These are phyloP conservation scores for Phytophthora quininea DNA, from an alignment of 352 stramenopile species.

Conservation along the genomic window DNA sequence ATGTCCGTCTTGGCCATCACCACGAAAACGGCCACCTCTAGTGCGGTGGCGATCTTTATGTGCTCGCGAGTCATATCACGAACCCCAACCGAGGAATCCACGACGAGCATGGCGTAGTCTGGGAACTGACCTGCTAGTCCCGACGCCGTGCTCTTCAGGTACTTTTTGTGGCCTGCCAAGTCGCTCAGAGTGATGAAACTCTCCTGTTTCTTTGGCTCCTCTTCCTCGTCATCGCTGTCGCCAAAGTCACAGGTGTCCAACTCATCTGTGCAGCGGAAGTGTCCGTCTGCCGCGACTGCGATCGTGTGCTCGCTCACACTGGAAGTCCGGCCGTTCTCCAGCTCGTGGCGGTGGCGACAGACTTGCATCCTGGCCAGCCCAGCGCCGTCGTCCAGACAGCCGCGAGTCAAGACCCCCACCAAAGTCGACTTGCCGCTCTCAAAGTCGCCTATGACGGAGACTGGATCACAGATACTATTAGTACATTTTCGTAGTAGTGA, in stretches of 20 bases:
- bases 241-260: conserved; percentile 56
- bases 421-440: conserved; percentile 91
- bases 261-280: conserved; percentile 59
- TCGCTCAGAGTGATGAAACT: conserved; percentile 75
- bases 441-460: conserved; percentile 88
- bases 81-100: conserved; percentile 70
- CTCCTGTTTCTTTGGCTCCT: conserved; percentile 30
- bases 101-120: conserved; percentile 87
- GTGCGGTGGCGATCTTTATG: conserved; percentile 74
- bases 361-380: conserved; percentile 90
- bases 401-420: conserved; percentile 87
- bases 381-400: conserved; percentile 83
- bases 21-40: conserved; percentile 79
- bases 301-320: conserved; percentile 91
- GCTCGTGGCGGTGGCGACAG: conserved; percentile 89
- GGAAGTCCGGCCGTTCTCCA: conserved; percentile 89
- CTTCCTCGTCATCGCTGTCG: conserved; percentile 46
- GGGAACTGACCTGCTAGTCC: conserved; percentile 85
- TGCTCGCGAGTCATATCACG: conserved; percentile 82
- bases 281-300: conserved; percentile 62
- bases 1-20: conserved; percentile 83
- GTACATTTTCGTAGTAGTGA: not conserved
- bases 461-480: conserved; percentile 18
- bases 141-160: conserved; percentile 89
- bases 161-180: conserved; percentile 85